These are phyloP conservation scores for Capronia americana DNA, from an alignment of 2,329 filamentous ascomycete genomes.

Conservation along the genomic window DNA sequence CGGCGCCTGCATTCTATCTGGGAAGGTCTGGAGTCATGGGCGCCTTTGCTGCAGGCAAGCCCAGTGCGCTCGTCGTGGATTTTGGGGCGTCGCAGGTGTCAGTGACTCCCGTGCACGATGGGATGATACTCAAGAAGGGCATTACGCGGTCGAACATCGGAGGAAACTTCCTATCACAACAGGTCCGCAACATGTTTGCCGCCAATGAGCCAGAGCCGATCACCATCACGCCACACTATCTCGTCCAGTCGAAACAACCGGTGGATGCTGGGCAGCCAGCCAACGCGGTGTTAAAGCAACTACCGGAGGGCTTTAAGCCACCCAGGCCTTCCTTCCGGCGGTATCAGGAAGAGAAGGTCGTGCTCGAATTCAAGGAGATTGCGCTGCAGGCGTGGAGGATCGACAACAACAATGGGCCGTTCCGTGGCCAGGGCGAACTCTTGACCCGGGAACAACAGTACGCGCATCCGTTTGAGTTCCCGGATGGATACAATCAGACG, in stretches of 20 bases:
- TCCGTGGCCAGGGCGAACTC: conserved; percentile 38
- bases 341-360: conserved; percentile 88
- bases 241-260: conserved; percentile 83
- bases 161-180: conserved; percentile 86
- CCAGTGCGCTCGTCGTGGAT: conserved; percentile 90
- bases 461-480: conserved; percentile 88
- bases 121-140: conserved; percentile 89
- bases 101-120: conserved; percentile 90
- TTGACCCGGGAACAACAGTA: conserved; percentile 79
- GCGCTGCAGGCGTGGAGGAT: conserved; percentile 84
- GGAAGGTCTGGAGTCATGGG: conserved; percentile 87
- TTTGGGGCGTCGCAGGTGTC: conserved; percentile 87
- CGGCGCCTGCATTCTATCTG: conserved; percentile 91
- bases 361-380: conserved; percentile 97
- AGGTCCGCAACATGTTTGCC: conserved; percentile 81
- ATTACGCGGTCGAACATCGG: conserved; percentile 84
- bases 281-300: conserved; percentile 73
- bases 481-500: conserved; percentile 93
- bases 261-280: conserved; percentile 85
- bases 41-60: conserved; percentile 90
- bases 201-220: conserved; percentile 70
- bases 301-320: conserved; percentile 66
- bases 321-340: conserved; percentile 74
- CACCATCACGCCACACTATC: conserved; percentile 81
- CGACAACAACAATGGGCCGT: conserved; percentile 49